Evolutionary conservation across 2,329 filamentous ascomycete genomes (phyloP), one percentile per base, ranked within the genome.

Genomic region (Fusarium circinatum): DNA sequence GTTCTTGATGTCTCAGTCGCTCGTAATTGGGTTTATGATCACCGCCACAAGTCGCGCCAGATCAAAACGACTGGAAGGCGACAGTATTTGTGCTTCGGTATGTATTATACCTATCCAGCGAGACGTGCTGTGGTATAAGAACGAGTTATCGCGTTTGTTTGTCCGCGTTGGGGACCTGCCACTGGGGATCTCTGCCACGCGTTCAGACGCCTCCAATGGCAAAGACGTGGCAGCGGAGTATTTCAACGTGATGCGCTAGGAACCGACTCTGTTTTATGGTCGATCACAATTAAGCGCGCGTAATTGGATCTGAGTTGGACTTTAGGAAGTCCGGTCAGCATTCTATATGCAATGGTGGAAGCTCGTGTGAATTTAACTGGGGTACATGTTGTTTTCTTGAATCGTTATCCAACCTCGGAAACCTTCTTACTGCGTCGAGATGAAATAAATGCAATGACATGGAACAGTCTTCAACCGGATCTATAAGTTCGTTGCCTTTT

Each of bases 11-110:
- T 39, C 34, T 39, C 24, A 54, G 24, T 2, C 3, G 20, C 0
- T 17, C 10, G 2, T 0, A 17, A 39, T 18, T 54, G 1, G 10
- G 8, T 0, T n/a, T 39, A 54, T 54, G 0, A 17, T 28, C 8
- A 7, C 3, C 3, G 3, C 13, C 3, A 22, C 0, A 1, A 1
- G 3, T 3, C 0, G n/a, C n/a, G n/a, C n/a, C n/a, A n/a, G n/a
- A n/a, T n/a, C n/a, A n/a, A n/a, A n/a, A n/a, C n/a, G n/a, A n/a
- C n/a, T n/a, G n/a, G n/a, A n/a, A n/a, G n/a, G 10, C 14, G 24
- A 28, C 6, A 3, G 20, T 17, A 28, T n/a, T n/a, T 10, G 0
- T 5, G 20, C 20, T 18, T 39, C 7, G 13, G 14, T 9, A 1
- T 6, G 7, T 54, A 1, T 8, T 3, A 22, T 18, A 0, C 2